A percentile compares a stretch with the other conserved stretches of the same genome.
These are phyloP conservation scores for Mycena latifolia DNA, from an alignment of 768 basidiomycete species.

Conservation along the genomic window DNA sequence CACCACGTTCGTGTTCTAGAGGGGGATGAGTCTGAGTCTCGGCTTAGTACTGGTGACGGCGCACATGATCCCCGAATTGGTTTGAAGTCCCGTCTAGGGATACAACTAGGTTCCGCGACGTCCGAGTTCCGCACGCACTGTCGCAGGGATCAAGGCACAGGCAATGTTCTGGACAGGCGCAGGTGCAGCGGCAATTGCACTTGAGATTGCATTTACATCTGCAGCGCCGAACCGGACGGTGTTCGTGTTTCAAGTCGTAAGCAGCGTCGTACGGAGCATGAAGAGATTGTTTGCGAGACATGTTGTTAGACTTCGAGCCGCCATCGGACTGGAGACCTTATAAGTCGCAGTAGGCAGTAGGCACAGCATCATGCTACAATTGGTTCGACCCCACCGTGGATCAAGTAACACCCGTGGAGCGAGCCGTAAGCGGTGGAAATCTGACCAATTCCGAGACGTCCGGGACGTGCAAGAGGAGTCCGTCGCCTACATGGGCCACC, in stretches of 20 bases:
- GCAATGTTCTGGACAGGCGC: neutral
- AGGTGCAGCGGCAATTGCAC: slow-evolving; percentile 10
- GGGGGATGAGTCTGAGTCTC: neutral
- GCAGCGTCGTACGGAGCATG: neutral
- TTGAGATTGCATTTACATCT: neutral
- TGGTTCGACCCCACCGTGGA: too few species aligned
- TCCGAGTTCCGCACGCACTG: neutral
- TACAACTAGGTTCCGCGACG: neutral
- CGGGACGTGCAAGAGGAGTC: too few species aligned
- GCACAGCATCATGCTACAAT: too few species aligned
- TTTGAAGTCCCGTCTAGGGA: slow-evolving; percentile 2
- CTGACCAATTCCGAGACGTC: too few species aligned
- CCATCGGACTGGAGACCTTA: too few species aligned
- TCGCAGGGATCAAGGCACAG: neutral
- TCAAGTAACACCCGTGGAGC: too few species aligned
- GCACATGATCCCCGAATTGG: slow-evolving; percentile 40
- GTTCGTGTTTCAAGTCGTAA: neutral
- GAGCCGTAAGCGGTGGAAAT: too few species aligned
- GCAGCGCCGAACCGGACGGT: neutral
- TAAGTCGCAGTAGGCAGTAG: too few species aligned
- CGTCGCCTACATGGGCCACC: too few species aligned
- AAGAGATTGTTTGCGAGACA: neutral
- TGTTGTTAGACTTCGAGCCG: neutral
- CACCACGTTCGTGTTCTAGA: slow-evolving; percentile 52
- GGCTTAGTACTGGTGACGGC: neutral